Evolutionary conservation across 2,329 filamentous ascomycete species (phyloP).

Genomic region (Aureobasidium vineae): DNA sequence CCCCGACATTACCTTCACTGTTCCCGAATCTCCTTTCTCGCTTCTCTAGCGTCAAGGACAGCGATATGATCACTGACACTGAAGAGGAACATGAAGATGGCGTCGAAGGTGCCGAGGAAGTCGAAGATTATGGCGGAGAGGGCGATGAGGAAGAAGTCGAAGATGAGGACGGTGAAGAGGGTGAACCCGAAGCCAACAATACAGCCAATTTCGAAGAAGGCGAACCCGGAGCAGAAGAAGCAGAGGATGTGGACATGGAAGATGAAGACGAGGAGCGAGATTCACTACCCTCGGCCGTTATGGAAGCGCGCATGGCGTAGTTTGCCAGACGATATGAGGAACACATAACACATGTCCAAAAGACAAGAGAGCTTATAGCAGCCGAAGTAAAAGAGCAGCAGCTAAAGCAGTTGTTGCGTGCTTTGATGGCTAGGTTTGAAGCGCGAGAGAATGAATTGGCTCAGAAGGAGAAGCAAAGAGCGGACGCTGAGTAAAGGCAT

Average conservation of each 20-base stretch:
- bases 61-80: slow-evolving; percentile 14
- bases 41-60: neutral
- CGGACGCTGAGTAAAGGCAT: too few species aligned
- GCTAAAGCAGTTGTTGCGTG: too few species aligned
- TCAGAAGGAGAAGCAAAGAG: too few species aligned
- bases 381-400: too few species aligned
- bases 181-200: neutral
- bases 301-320: too few species aligned
- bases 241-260: neutral
- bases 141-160: neutral
- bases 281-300: neutral
- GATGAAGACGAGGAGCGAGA: slow-evolving; percentile 4
- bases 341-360: too few species aligned
- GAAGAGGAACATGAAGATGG: slow-evolving; percentile 24
- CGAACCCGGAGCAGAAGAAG: slow-evolving; percentile 6
- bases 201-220: slow-evolving; percentile 15
- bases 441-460: too few species aligned
- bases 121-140: slow-evolving; percentile 12
- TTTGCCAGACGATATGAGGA: too few species aligned
- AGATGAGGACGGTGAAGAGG: neutral
- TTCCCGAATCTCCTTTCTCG: neutral
- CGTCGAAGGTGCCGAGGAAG: slow-evolving; percentile 27
- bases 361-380: too few species aligned
- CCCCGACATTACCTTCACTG: neutral
- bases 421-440: too few species aligned